Evolutionary conservation across 2,329 filamentous ascomycete species (phyloP), one percentile per base, ranked within the genome.

Genomic region (Calonectria leucothoes): DNA sequence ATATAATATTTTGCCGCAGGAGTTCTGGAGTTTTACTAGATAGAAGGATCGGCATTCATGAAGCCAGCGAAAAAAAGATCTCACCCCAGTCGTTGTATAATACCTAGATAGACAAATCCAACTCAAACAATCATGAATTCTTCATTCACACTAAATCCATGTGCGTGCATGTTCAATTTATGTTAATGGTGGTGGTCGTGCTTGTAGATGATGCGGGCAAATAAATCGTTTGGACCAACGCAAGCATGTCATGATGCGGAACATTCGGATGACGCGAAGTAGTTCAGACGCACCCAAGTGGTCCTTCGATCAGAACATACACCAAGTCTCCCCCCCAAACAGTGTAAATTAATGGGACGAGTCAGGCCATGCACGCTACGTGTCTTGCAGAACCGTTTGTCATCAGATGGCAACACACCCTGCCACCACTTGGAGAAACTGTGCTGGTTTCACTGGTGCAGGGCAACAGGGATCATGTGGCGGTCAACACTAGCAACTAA

Each of bases 381-480:
- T 61, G 55, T 42, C 25, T 61, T 61, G 25, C 55, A 27, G 55
- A 37, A 37, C 55, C 37, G 55, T 37, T 25, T 49, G 20, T 64
- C 59, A 37, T 64, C 29, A 11, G 31, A 61, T 45, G 27, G 27
- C 59, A 48, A 25, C 59, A 25, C 59, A 51, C 45, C 35, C 42
- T 27, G 31, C 20, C 52, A 35, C 29, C 27, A n/a, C 25, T 20
- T 29, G 33, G 25, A 59, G n/a, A 52, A 31, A 63, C 31, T 29
- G 59, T n/a, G 15, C n/a, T 64, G 15, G 59, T 48, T 61, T 64
- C 59, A 64, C 29, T 27, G 27, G 25, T 48, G 37, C 37, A 64
- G 37, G 42, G 31, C 27, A 42, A 27, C 69, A 71, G 55, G 69
- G 69, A 49, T 71, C 48, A 52, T 66, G 29, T 66, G 17, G 69